Evolutionary conservation across 2,329 filamentous ascomycete species (phyloP).

Genomic region (Cladosporium colombiae): DNA sequence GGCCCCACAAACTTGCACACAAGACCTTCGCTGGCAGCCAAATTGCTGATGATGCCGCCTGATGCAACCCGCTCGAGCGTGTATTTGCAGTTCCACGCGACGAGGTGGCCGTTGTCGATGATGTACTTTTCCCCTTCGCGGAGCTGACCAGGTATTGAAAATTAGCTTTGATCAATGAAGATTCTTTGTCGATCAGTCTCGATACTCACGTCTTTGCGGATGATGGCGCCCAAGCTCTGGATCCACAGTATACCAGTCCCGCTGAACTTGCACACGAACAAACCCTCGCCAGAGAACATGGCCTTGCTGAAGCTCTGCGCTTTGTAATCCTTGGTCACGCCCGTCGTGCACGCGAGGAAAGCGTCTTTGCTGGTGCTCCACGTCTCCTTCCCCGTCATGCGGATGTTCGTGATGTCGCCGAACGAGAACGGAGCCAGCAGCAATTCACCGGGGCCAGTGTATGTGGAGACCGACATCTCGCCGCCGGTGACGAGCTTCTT

Average conservation of each 20-base stretch:
- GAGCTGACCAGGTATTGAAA: conserved; percentile 40
- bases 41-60: conserved; percentile 86
- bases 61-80: conserved; percentile 85
- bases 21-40: conserved; percentile 80
- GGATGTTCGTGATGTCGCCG: conserved; percentile 82
- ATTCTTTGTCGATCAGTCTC: not conserved
- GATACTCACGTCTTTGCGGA: conserved; percentile 80
- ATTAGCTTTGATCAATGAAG: not conserved
- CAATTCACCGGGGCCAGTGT: conserved; percentile 87
- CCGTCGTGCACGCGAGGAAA: conserved; percentile 82
- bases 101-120: conserved; percentile 70
- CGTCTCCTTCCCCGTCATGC: conserved; percentile 67
- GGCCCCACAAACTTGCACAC: conserved; percentile 93
- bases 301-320: conserved; percentile 79
- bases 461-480: conserved; percentile 76
- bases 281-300: conserved; percentile 88
- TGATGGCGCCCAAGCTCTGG: conserved; percentile 90
- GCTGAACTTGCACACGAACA: conserved; percentile 85
- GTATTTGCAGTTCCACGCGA: conserved; percentile 97
- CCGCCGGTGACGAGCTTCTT: conserved; percentile 88
- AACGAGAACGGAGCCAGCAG: conserved; percentile 77
- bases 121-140: conserved; percentile 79
- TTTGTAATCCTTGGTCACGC: conserved; percentile 86
- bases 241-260: conserved; percentile 85
- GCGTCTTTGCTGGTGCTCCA: conserved; percentile 89